These are phyloP conservation scores for Podospora anserina DNA, from an alignment of 495 filamentous ascomycete genomes.

Conservation along the genomic window DNA sequence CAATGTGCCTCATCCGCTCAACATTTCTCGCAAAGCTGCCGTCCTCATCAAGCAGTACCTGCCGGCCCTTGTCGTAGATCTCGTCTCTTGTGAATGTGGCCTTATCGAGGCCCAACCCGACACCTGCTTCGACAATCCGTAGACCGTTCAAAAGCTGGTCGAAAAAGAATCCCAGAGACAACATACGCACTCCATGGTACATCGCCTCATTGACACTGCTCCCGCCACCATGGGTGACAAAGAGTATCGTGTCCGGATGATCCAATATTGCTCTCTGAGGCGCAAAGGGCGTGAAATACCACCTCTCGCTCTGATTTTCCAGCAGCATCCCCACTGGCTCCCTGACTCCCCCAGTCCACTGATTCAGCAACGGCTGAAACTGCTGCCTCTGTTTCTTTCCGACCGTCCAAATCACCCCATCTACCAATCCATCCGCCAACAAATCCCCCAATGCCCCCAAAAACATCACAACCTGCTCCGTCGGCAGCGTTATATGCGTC, in stretches of 20 bases:
- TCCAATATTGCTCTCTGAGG: conserved; percentile 39
- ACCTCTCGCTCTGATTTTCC: conserved; percentile 24
- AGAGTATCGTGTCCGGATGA: conserved; percentile 28
- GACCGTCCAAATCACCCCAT: conserved; percentile 41
- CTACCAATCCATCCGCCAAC: conserved; percentile 30
- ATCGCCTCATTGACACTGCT: conserved; percentile 39
- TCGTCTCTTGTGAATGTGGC: conserved; percentile 33
- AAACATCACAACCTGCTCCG: conserved; percentile 27
- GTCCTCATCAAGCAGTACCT: conserved; percentile 26
- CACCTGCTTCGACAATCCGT: conserved; percentile 33
- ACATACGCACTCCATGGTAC: conserved; percentile 36
- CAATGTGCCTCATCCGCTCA: conserved; percentile 36
- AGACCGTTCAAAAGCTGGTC: conserved; percentile 37
- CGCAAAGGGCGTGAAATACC: conserved; percentile 30
- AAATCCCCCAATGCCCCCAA: conserved; percentile 26
- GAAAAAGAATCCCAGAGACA: conserved; percentile 35
- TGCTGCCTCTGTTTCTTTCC: conserved; percentile 22
- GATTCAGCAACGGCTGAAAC: conserved; percentile 14
- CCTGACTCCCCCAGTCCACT: background rate
- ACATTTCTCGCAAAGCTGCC: conserved; percentile 27
- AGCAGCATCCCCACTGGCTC: conserved; percentile 27
- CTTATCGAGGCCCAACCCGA: conserved; percentile 32
- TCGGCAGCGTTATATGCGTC: conserved; percentile 36
- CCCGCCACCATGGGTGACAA: conserved; percentile 38
- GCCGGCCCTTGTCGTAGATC: conserved; percentile 25